Base-by-base conservation (phyloP, 129 eudicot genomes). In the Rutidosis leptorrhynchoides region DNA sequence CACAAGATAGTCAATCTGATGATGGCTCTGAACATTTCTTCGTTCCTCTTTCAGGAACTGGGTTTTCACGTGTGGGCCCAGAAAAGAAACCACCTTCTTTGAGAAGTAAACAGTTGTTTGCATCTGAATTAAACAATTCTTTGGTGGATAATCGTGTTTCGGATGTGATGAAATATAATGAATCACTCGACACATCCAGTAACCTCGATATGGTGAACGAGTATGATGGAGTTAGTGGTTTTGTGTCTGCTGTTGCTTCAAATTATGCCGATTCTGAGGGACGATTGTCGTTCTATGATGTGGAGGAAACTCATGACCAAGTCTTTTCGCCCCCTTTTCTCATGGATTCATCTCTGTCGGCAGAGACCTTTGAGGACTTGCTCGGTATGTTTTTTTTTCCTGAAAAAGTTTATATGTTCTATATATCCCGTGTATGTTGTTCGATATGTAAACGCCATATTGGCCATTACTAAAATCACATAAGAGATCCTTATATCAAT, bases 21-120 rank as follows among this genome's bases (percentile, higher is more conserved):
- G 99, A 93, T 78, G 81, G 96, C 60, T 83, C 96, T 61, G 96
- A 89, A 77, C 95, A 90, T 74, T 89, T 78, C 86, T 93, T 93
- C 79, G 83, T 82, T 26, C 99, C 99, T 28, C 81, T 93, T 61
- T 80, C 92, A 46, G 87, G 89, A 67, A 64, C 90, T 2, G 95
- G 95, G 2, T 82, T 86, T 72, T 83, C 95, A 23, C 88, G 84
- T 65, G 73, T 74, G 51, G 85, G 78, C 26, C 80, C 65, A 63
- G 96, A 85, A 64, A 79, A 76, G 61, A 88, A 78, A 71, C 74
- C 73, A 14, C 37, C 62, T 69, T 57, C 79, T 15, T 40, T 65
- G 26, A 85, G 81, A 80, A 85, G 78, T 64, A 83, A 90, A 51
- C 82, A 72, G 67, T 58, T 85, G 65, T 78, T 83, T 56, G 71